Evolutionary conservation across 176 grass and related monocot species (phyloP), one percentile per base, ranked within the genome.

Genomic region (Aegilops umbellulata): DNA sequence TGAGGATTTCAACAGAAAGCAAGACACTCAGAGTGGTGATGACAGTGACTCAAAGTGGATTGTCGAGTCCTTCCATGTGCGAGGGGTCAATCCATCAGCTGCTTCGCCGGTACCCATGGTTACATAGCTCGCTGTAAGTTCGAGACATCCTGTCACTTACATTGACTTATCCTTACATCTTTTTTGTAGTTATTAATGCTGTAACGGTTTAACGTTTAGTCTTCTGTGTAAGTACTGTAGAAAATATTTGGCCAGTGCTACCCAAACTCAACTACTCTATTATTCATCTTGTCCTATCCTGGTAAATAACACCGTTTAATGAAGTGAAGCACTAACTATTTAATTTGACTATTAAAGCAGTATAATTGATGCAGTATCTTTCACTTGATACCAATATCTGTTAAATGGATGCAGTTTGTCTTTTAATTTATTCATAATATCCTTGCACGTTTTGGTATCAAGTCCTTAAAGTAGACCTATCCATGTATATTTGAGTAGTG

Each of bases 91-190:
- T 58, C 88, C 80, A 20, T 87, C 32, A 91, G 74, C 80, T 91
- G 84, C 80, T 98, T 95, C 19, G 93, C 92, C 79, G 85, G 88
- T 88, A 95, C 92, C 7, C 91, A 91, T 80, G 94, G 88, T 39
- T 98, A 95, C 64, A 84, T 95, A 67, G 92, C 94, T 80, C 88
- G 90, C 86, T 92, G 97, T 98, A 95, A 80, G 76, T 58, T 67
- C 3, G 47, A 1, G n/a, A 68, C 7, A 73, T 15, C 32, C 16
- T 5, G 1, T 42, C 44, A 58, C 73, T 64, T 84, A 35, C 32
- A 85, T 57, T 42, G 30, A 47, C 6, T 14, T 51, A 13, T 82
- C 49, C 67, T 63, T 69, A 8, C 66, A 65, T 19, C 16, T 53
- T 53, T 53, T 51, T 53, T 53, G 2, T 53, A 53, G 47, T 53